These are phyloP conservation scores for Pholiota conissans DNA, from an alignment of 768 basidiomycete species.

Conservation along the genomic window DNA sequence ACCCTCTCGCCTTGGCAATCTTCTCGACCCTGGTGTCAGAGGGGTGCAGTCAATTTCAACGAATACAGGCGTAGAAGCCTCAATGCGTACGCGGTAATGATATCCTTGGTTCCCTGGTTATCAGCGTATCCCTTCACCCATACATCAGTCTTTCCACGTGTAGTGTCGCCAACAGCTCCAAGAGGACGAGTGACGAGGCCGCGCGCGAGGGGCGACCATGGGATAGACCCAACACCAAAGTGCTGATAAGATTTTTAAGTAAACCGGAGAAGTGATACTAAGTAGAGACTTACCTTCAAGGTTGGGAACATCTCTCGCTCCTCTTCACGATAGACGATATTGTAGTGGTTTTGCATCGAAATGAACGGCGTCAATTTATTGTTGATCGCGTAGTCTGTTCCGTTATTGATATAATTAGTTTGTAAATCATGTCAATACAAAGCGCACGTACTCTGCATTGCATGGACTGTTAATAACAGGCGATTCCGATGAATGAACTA, in stretches of 20 bases:
- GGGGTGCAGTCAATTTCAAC: neutral
- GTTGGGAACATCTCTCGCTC: constrained; percentile 66
- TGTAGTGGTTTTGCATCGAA: constrained; percentile 72
- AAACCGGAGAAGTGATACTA: neutral
- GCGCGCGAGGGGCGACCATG: constrained; percentile 65
- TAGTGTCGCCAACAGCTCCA: constrained; percentile 44
- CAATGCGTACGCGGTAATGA: constrained; percentile 36
- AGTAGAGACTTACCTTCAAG: constrained; percentile 38
- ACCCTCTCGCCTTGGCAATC: constrained; percentile 12
- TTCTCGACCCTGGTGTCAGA: constrained; percentile 8
- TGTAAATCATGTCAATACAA: too few species aligned
- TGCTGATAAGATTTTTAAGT: too few species aligned
- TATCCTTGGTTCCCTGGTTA: constrained; percentile 27
- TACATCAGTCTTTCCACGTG: neutral
- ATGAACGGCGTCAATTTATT: constrained; percentile 59
- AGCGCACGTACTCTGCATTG: constrained; percentile 52
- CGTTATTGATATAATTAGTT: too few species aligned
- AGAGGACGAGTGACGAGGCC: constrained; percentile 42
- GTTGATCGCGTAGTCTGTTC: constrained; percentile 56
- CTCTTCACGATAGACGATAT: constrained; percentile 62
- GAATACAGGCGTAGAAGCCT: neutral
- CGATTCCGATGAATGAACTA: neutral
- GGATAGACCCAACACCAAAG: constrained; percentile 55
- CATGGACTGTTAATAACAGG: constrained; percentile 37
- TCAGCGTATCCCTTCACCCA: too few species aligned